Evolutionary conservation across 805 yeast species (phyloP).

Genomic region (Cyberlindnera veronae): DNA sequence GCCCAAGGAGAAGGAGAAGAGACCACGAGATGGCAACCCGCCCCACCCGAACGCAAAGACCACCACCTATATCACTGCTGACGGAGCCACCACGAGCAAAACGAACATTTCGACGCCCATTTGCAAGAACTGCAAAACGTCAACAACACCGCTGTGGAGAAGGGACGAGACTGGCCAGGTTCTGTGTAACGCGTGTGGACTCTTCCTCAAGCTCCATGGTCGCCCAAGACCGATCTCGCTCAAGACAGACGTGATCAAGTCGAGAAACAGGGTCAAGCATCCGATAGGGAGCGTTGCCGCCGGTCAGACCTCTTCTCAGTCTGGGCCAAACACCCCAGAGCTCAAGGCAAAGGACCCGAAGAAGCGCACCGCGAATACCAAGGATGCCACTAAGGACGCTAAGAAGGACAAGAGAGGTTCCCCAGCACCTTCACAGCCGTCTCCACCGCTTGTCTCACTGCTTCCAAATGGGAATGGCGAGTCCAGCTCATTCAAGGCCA

Average conservation of each 20-base stretch:
- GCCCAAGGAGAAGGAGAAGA: slow-evolving; percentile 6
- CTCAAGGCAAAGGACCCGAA: slow-evolving; percentile 20
- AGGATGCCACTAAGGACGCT: background rate
- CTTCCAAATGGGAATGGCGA: slow-evolving; percentile 31
- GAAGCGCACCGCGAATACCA: slow-evolving; percentile 8
- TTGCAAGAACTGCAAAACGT: slow-evolving; percentile 88
- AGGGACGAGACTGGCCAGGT: slow-evolving; percentile 90
- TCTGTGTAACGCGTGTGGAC: slow-evolving; percentile 91
- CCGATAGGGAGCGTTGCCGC: slow-evolving; percentile 15
- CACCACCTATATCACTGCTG: slow-evolving; percentile 48
- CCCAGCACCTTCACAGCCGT: slow-evolving; percentile 18
- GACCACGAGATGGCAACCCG: slow-evolving; percentile 11
- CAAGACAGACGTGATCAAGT: slow-evolving; percentile 89
- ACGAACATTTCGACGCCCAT: slow-evolving; percentile 62
- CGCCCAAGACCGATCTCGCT: slow-evolving; percentile 87
- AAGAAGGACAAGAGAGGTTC: slow-evolving; percentile 10
- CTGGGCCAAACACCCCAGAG: slow-evolving; percentile 23
- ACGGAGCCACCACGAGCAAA: slow-evolving; percentile 64
- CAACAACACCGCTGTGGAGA: slow-evolving; percentile 94
- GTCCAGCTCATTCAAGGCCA: slow-evolving; percentile 4
- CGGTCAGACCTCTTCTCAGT: slow-evolving; percentile 10
- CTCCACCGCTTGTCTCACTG: slow-evolving; percentile 40
- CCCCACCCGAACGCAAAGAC: slow-evolving; percentile 56
- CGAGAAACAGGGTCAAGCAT: slow-evolving; percentile 80
- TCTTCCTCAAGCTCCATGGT: slow-evolving; percentile 85